Evolutionary conservation across 139 green algal species (phyloP).

Genomic region (Astrephomene gubernaculifera): DNA sequence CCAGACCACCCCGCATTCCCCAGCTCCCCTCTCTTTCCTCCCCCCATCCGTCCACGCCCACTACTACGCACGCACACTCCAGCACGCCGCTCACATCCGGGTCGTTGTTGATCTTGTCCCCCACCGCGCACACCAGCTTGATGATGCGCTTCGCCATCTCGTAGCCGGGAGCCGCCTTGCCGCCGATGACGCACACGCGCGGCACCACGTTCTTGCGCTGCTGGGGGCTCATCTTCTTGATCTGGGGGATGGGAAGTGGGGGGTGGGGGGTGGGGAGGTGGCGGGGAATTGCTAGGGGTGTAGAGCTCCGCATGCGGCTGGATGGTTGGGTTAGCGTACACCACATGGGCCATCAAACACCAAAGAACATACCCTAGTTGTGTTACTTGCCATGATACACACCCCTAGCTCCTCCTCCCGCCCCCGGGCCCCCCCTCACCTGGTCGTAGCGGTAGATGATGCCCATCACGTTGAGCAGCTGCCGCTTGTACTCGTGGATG

Average conservation of each 20-base stretch:
- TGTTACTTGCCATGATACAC: no score
- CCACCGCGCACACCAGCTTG: slow-evolving; percentile 82
- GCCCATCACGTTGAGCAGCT: slow-evolving; percentile 90
- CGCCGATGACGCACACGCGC: slow-evolving; percentile 87
- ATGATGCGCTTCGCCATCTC: slow-evolving; percentile 99
- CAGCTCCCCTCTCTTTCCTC: no score
- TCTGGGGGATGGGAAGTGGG: slow-evolving; percentile 18
- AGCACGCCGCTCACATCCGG: slow-evolving; percentile 94
- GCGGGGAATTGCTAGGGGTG: no score
- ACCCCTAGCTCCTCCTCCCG: no score
- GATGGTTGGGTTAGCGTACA: no score
- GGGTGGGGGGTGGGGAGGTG: background rate
- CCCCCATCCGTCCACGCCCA: no score
- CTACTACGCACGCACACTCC: slow-evolving; percentile 91
- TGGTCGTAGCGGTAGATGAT: slow-evolving; percentile 87
- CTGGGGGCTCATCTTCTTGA: slow-evolving; percentile 85
- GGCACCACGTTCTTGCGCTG: slow-evolving; percentile 78
- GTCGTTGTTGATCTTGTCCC: slow-evolving; percentile 94
- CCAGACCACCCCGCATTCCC: no score
- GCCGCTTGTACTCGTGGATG: slow-evolving; percentile 97
- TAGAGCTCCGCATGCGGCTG: no score
- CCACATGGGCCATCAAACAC: no score
- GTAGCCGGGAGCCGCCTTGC: slow-evolving; percentile 96
- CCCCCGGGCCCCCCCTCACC: background rate
- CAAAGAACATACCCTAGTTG: no score